Percentiles rank a stretch among this genome's conserved stretches.
These are phyloP conservation scores for Solanum neorickii DNA, from an alignment of 257 asterid species.

Conservation along the genomic window DNA sequence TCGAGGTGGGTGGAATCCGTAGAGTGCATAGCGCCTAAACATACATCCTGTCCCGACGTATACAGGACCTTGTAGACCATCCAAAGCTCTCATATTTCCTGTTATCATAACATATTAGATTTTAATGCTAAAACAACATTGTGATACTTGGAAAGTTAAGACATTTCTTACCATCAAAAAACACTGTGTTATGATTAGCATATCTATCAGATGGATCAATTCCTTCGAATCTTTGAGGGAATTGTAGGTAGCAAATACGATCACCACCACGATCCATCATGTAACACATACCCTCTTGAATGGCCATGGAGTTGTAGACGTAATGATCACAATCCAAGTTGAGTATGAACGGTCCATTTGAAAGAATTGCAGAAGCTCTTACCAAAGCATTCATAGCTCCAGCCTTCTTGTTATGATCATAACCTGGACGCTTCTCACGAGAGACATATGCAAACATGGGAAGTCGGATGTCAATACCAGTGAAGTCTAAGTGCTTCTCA, in stretches of 20 bases:
- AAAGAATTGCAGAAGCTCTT: conserved; percentile 86
- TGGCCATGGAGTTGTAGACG: conserved; percentile 64
- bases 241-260: conserved; percentile 85
- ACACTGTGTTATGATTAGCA: conserved; percentile 91
- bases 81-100: conserved; percentile 98
- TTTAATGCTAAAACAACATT: neutral
- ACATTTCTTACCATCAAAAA: conserved; percentile 63
- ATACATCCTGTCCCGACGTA: conserved; percentile 95
- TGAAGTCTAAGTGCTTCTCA: conserved; percentile 58
- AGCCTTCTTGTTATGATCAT: conserved; percentile 93
- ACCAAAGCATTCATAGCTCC: conserved; percentile 97
- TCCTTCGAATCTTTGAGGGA: conserved; percentile 97
- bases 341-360: conserved; percentile 88
- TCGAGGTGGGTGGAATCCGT: conserved; percentile 80
- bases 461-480: conserved; percentile 64
- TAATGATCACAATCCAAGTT: conserved; percentile 95
- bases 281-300: conserved; percentile 86
- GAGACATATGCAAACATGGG: conserved; percentile 95
- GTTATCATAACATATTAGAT: neutral
- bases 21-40: conserved; percentile 80
- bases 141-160: neutral
- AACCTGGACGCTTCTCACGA: conserved; percentile 79
- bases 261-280: conserved; percentile 99
- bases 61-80: conserved; percentile 95
- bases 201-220: conserved; percentile 96